These are phyloP conservation scores for Salix brachista DNA, from an alignment of 345 rosid genomes.

Conservation along the genomic window DNA sequence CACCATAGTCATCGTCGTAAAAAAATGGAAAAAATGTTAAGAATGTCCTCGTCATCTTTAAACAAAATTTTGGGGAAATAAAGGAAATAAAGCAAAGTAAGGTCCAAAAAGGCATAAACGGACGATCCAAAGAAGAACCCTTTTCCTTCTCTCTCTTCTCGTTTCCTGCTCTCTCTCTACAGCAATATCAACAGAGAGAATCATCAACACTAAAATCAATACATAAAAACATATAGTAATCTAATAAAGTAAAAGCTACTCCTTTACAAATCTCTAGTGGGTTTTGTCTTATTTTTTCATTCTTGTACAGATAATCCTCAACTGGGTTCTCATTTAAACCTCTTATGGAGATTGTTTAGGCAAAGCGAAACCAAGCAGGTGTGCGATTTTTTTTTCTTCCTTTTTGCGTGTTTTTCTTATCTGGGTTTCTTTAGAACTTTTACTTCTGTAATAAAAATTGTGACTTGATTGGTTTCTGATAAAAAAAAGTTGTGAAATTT, in stretches of 20 bases:
- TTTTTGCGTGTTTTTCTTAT: background rate
- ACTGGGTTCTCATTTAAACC: slow-evolving; percentile 20
- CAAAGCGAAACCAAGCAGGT: slow-evolving; percentile 28
- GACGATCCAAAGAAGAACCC: slow-evolving; percentile 35
- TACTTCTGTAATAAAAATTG: background rate
- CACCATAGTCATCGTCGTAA: background rate
- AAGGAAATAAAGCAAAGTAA: background rate
- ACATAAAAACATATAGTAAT: background rate
- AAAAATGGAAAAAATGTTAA: too few species aligned
- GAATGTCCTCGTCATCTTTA: background rate
- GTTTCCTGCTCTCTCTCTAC: slow-evolving; percentile 1
- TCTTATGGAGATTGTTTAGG: slow-evolving; percentile 44
- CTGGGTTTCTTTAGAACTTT: slow-evolving; percentile 8
- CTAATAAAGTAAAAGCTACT: slow-evolving; percentile 7
- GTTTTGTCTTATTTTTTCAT: background rate
- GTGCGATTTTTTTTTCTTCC: too few species aligned
- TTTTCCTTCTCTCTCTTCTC: slow-evolving; percentile 2
- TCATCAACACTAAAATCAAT: background rate
- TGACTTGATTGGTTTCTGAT: background rate
- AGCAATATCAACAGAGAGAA: background rate
- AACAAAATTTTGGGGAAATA: background rate
- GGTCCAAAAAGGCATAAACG: slow-evolving; percentile 40
- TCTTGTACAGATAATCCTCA: slow-evolving; percentile 4
- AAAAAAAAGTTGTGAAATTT: slow-evolving; percentile 10
- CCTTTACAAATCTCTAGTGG: slow-evolving; percentile 9